Conservation (phyloP, 169 alveolate genomes). For the Plasmodium berghei region DNA sequence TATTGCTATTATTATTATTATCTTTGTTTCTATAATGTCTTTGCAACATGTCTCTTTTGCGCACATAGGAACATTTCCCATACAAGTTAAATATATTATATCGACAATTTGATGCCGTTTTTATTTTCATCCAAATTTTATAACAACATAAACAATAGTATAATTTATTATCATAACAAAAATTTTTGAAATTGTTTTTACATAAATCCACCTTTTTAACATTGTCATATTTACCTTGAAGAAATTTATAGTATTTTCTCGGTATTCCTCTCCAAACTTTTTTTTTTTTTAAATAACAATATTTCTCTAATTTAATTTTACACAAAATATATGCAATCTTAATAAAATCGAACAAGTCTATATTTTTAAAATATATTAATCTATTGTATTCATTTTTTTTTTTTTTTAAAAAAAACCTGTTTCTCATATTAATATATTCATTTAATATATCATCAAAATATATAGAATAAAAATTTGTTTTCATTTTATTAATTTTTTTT, state of each 20-base stretch:
- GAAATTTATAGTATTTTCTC: not conserved
- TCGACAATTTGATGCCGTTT: no score
- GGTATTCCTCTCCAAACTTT: not conserved
- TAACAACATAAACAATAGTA: no score
- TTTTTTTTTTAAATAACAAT: constrained; percentile 14
- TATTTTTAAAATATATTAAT: constrained; percentile 28
- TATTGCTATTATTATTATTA: no score
- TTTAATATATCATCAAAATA: not conserved
- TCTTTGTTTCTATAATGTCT: no score
- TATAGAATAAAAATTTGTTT: not conserved
- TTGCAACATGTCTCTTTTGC: no score
- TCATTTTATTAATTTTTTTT: not conserved
- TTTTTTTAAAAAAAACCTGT: not conserved
- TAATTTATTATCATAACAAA: no score
- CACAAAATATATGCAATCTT: constrained; percentile 35
- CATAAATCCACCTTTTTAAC: no score
- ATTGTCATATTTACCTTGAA: no score
- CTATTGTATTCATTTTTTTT: not conserved
- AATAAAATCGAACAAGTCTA: constrained; percentile 12
- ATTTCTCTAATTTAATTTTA: constrained; percentile 11
- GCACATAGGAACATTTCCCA: no score
- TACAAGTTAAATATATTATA: no score
- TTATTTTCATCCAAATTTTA: no score
- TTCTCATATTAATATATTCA: not conserved
- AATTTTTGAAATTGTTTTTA: no score